Conservation (phyloP, 2,329 filamentous ascomycete species). For the Nothophaeocryptopus gaeumannii region DNA sequence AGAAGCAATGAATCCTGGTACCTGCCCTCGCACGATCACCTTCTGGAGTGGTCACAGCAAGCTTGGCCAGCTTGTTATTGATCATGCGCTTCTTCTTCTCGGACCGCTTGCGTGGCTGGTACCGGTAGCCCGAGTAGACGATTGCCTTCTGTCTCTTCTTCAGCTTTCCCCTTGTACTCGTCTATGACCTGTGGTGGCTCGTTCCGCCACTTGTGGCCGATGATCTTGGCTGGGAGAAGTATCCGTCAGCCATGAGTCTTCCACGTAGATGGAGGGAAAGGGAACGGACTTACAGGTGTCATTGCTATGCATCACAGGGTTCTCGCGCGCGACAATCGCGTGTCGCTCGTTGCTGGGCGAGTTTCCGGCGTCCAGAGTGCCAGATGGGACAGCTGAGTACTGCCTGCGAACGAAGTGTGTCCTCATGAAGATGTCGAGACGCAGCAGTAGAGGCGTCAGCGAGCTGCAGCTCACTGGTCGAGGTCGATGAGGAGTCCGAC, state of each 20-base stretch:
- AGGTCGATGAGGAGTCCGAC: neutral
- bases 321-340: conserved; percentile 10
- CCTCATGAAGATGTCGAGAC: no score
- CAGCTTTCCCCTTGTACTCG: conserved; percentile 10
- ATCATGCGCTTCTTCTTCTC: no score
- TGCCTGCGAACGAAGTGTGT: no score
- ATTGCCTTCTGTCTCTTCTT: conserved; percentile 16
- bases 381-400: no score
- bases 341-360: conserved; percentile 12
- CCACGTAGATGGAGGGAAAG: neutral
- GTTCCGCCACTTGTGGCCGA: conserved; percentile 3
- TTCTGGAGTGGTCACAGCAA: no score
- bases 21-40: no score
- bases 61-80: no score
- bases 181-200: conserved; percentile 9
- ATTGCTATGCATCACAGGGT: conserved; percentile 18
- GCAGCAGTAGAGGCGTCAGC: no score
- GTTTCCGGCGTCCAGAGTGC: no score
- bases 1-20: no score
- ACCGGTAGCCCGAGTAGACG: neutral
- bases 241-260: conserved; percentile 1
- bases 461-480: no score
- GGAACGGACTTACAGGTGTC: conserved; percentile 15
- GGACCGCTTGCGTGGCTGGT: no score
- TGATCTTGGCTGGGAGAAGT: conserved; percentile 12